These are phyloP conservation scores for Ophiosphaerella narmari DNA, from an alignment of 2,329 filamentous ascomycete genomes.

Conservation along the genomic window DNA sequence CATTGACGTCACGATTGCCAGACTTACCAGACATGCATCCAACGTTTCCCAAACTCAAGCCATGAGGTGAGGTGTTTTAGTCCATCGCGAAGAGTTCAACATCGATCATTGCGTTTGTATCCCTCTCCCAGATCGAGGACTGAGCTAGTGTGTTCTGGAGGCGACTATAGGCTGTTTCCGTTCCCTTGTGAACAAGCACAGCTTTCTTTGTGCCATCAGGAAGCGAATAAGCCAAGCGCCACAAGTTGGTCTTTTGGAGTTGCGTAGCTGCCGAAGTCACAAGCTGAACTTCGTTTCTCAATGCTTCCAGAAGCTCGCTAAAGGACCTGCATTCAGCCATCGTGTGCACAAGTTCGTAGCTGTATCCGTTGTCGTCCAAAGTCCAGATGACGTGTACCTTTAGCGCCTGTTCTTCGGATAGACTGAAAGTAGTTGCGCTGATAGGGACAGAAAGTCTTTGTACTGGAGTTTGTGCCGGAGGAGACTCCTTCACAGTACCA, in stretches of 20 bases:
- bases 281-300: conserved; percentile 5
- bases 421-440: neutral
- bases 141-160: conserved; percentile 9
- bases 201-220: conserved; percentile 9
- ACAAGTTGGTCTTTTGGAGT: conserved; percentile 7
- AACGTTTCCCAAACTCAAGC: neutral
- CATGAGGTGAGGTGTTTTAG: neutral
- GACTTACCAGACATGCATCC: no score
- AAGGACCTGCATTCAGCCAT: conserved; percentile 14
- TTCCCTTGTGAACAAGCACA: conserved; percentile 4
- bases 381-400: conserved; percentile 11
- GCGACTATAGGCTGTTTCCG: conserved; percentile 13
- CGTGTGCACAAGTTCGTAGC: conserved; percentile 9
- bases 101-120: neutral
- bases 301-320: conserved; percentile 1
- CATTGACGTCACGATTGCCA: no score
- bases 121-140: neutral
- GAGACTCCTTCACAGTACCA: no score
- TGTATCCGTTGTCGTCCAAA: conserved; percentile 6
- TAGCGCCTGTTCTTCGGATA: conserved; percentile 13
- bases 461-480: no score
- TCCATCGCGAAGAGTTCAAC: neutral
- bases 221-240: conserved; percentile 13
- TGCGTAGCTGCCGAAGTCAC: conserved; percentile 5
- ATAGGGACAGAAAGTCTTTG: neutral